Conservation (phyloP, 1,284 basidiomycete genomes). For the Ustilago cynodontis region DNA sequence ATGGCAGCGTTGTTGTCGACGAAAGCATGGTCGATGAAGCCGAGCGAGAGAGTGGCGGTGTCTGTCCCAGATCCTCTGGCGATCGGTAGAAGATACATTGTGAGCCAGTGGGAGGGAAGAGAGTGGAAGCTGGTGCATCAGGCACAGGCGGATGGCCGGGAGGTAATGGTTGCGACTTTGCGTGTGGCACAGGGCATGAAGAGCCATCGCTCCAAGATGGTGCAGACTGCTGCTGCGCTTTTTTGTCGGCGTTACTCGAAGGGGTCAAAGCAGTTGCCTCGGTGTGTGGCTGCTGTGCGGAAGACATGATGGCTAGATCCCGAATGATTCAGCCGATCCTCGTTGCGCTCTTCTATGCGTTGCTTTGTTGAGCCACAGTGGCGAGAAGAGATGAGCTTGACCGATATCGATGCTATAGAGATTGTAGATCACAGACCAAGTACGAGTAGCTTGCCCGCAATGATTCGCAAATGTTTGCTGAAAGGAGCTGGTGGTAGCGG, state of each 20-base stretch:
- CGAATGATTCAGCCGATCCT: conserved; percentile 9
- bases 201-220: conserved; percentile 50
- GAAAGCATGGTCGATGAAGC: conserved; percentile 43
- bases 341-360: neutral
- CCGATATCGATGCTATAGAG: neutral
- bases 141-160: conserved; percentile 67
- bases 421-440: neutral
- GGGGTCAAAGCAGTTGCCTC: conserved; percentile 2
- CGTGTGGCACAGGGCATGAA: conserved; percentile 66
- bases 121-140: conserved; percentile 50
- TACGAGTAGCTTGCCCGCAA: neutral
- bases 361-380: neutral
- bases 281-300: conserved; percentile 14
- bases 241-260: neutral
- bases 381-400: neutral
- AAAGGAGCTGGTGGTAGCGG: conserved; percentile 6
- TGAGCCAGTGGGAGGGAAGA: conserved; percentile 62
- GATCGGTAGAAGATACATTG: conserved; percentile 68
- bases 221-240: conserved; percentile 9
- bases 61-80: conserved; percentile 57
- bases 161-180: conserved; percentile 63
- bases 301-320: conserved; percentile 16
- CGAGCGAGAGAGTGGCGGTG: conserved; percentile 58
- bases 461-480: conserved; percentile 2
- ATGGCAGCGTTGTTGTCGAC: conserved; percentile 36